Conservation (phyloP, 345 rosid species). For the Laguncularia racemosa region DNA sequence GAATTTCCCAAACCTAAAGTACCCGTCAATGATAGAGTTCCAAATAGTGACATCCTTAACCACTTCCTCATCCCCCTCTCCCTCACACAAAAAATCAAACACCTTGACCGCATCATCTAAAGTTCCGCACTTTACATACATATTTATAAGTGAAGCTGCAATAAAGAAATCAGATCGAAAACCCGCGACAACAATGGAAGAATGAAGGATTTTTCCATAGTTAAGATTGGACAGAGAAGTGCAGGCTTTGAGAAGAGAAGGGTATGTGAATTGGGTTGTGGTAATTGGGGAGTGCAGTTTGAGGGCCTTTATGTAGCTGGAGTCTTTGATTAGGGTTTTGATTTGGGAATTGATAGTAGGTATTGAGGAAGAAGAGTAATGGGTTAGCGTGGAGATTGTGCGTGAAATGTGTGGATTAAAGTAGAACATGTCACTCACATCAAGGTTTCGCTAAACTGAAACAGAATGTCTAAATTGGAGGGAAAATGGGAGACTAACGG, state of each 20-base stretch:
- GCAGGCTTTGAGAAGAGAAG: slow-evolving; percentile 66
- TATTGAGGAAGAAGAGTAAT: slow-evolving; percentile 2
- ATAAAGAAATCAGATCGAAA: slow-evolving; percentile 40
- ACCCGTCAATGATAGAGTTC: slow-evolving; percentile 67
- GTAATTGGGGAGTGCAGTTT: slow-evolving; percentile 34
- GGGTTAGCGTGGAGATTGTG: slow-evolving; percentile 17
- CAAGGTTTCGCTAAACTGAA: not conserved
- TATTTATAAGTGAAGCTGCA: slow-evolving; percentile 48
- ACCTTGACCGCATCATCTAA: slow-evolving; percentile 46
- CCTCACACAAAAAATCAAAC: slow-evolving; percentile 50
- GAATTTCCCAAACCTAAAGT: slow-evolving; percentile 31
- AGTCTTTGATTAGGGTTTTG: slow-evolving; percentile 32
- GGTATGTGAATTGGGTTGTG: slow-evolving; percentile 43
- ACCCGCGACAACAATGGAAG: slow-evolving; percentile 38
- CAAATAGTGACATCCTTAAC: slow-evolving; percentile 49
- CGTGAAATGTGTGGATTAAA: slow-evolving; percentile 14
- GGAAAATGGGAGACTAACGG: not conserved
- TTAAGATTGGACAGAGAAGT: slow-evolving; percentile 31
- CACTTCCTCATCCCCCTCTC: slow-evolving; percentile 9
- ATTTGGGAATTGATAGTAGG: slow-evolving; percentile 29
- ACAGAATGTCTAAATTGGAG: not conserved
- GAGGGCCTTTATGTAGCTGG: slow-evolving; percentile 38
- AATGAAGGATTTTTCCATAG: slow-evolving; percentile 50
- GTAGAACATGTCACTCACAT: slow-evolving; percentile 16
- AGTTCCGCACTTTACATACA: slow-evolving; percentile 61